Evolutionary conservation across 495 filamentous ascomycete species (phyloP).

Genomic region (Tuber microsphaerosporum): DNA sequence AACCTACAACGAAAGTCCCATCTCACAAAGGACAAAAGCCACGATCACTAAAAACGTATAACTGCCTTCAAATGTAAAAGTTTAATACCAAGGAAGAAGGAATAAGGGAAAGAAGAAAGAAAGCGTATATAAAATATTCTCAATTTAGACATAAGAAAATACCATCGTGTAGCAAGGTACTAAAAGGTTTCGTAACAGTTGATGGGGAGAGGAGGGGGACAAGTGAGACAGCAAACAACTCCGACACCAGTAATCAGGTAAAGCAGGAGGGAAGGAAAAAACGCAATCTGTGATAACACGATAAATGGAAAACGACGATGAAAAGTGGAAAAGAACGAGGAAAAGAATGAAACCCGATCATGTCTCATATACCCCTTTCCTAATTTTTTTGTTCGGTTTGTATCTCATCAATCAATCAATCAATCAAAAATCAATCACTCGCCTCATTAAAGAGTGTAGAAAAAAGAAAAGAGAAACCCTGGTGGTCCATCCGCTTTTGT

Average conservation of each 20-base stretch:
- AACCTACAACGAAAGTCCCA: background rate
- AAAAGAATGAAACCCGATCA: slow-evolving; percentile 1
- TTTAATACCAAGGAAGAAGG: slow-evolving; percentile 3
- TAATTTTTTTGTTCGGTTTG: background rate
- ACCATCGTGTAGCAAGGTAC: background rate
- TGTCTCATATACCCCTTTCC: background rate
- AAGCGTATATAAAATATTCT: slow-evolving; percentile 4
- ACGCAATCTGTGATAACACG: background rate
- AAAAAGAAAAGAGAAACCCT: slow-evolving; percentile 3
- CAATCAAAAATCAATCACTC: background rate
- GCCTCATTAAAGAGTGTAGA: slow-evolving; percentile 1
- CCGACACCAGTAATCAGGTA: background rate
- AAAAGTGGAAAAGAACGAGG: background rate
- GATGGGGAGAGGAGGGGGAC: background rate
- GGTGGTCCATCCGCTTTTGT: background rate
- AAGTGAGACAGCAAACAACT: background rate
- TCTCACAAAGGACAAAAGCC: background rate
- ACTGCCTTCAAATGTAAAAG: background rate
- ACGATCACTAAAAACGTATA: background rate
- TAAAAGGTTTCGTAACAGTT: background rate
- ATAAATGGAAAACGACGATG: background rate
- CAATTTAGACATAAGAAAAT: slow-evolving; percentile 5
- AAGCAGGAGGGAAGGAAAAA: background rate
- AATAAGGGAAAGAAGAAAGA: slow-evolving; percentile 19
- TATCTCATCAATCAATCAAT: slow-evolving; percentile 1